Evolutionary conservation across 2,329 filamentous ascomycete genomes (phyloP).

Genomic region (Parastagonospora nodorum): DNA sequence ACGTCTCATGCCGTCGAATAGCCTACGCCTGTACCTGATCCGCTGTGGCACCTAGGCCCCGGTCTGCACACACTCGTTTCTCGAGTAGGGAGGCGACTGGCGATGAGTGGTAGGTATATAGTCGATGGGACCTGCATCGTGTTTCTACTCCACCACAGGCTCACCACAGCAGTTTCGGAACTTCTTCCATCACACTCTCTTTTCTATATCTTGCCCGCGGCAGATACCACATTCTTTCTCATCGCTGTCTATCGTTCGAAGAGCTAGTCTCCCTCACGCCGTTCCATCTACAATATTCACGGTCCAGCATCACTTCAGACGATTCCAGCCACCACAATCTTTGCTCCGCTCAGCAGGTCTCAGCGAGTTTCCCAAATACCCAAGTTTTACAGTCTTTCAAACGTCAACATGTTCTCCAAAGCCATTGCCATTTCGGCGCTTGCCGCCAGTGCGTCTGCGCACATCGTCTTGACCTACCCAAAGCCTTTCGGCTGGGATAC

Average conservation of each 20-base stretch:
- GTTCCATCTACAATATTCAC: constrained; percentile 5
- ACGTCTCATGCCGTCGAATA: constrained; percentile 36
- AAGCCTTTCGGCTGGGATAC: constrained; percentile 60
- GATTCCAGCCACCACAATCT: constrained; percentile 18
- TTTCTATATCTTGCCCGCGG: constrained; percentile 42
- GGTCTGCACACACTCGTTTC: constrained; percentile 5
- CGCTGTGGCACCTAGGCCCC: constrained; percentile 23
- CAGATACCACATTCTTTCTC: constrained; percentile 42
- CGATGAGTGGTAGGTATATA: constrained; percentile 26
- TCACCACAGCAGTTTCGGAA: constrained; percentile 30
- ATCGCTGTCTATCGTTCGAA: constrained; percentile 21
- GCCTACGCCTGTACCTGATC: constrained; percentile 30
- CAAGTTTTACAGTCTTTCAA: constrained; percentile 25
- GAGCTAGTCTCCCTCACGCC: constrained; percentile 26
- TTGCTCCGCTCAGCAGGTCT: constrained; percentile 46
- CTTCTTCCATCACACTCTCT: constrained; percentile 24
- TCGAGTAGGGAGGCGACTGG: constrained; percentile 6
- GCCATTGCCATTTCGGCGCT: constrained; percentile 60
- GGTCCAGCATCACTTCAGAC: constrained; percentile 9
- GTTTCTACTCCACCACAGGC: constrained; percentile 28
- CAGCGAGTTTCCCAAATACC: constrained; percentile 35
- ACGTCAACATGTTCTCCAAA: constrained; percentile 56
- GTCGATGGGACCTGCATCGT: constrained; percentile 15
- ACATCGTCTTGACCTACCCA: constrained; percentile 76
- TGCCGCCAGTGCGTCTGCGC: constrained; percentile 67